phyloP scores from a whole-genome alignment of 352 stramenopile species.

The Phytophthora tubulina region DNA sequence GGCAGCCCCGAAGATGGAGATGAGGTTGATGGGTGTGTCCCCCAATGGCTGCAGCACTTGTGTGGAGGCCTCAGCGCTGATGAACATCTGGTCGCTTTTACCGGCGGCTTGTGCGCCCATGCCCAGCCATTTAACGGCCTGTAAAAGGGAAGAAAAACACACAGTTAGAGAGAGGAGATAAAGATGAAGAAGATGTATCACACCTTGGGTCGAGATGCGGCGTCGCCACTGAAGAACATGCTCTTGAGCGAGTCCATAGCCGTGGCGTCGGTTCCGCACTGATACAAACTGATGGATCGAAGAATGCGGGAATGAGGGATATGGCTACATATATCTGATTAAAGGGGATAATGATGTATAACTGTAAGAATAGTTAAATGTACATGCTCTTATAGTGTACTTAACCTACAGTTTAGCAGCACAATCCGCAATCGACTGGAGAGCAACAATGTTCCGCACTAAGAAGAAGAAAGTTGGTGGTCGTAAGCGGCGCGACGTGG shows the following conservation, averaged over 20 bases:
- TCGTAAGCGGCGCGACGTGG: slow-evolving; percentile 50
- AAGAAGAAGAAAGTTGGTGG: slow-evolving; percentile 53
- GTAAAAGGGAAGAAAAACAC: not conserved
- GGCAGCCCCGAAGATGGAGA: slow-evolving; percentile 88
- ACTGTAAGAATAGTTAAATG: not conserved
- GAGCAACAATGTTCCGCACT: slow-evolving; percentile 47
- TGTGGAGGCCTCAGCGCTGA: slow-evolving; percentile 59
- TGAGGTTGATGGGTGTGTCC: slow-evolving; percentile 80
- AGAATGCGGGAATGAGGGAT: not conserved
- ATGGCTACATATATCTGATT: slow-evolving; percentile 11
- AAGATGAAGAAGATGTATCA: not conserved
- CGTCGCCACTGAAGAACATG: slow-evolving; percentile 45
- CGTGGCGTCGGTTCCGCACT: not conserved
- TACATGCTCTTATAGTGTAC: not conserved
- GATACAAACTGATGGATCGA: slow-evolving; percentile 25
- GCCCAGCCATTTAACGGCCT: slow-evolving; percentile 89
- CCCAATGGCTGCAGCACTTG: slow-evolving; percentile 73
- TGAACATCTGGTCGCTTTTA: slow-evolving; percentile 76
- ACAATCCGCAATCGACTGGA: not conserved
- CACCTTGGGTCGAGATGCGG: slow-evolving; percentile 33
- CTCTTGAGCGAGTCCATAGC: slow-evolving; percentile 48
- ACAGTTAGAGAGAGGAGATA: slow-evolving; percentile 22
- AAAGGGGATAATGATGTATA: not conserved
- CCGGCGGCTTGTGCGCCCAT: slow-evolving; percentile 61
- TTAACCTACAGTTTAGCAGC: not conserved